A percentile compares a stretch with the other conserved stretches of the same genome.
These are phyloP conservation scores for Hebeloma cylindrosporum DNA, from an alignment of 768 basidiomycete species.

Conservation along the genomic window DNA sequence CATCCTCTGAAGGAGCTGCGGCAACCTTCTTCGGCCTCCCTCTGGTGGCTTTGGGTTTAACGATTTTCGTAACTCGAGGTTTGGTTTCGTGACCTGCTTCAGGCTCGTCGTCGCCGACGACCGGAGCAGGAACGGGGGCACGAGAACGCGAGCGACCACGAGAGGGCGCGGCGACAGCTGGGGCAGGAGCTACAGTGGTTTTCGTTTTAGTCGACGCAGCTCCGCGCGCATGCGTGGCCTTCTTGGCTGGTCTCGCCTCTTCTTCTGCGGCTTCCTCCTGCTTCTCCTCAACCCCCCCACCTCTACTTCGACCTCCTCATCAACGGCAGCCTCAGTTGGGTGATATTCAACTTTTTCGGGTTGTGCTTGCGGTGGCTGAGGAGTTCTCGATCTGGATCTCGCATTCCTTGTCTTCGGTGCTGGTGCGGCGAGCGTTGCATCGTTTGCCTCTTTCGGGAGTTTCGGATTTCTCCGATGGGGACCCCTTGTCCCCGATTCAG, in stretches of 20 bases:
- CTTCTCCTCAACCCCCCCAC: too few species aligned
- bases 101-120: conserved; percentile 12
- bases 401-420: background rate
- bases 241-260: conserved; percentile 25
- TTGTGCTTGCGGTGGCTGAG: conserved; percentile 13
- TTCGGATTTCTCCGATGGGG: too few species aligned
- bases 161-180: too few species aligned
- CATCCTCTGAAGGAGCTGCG: conserved; percentile 4
- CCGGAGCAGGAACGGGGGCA: conserved; percentile 10
- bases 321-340: conserved; percentile 6
- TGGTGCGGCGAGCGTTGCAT: background rate
- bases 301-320: conserved; percentile 9
- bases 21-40: conserved; percentile 18
- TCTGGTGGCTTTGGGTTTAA: too few species aligned
- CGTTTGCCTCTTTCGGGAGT: background rate
- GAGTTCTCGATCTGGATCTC: conserved; percentile 19
- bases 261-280: too few species aligned
- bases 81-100: conserved; percentile 14
- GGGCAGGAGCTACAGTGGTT: too few species aligned
- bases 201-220: too few species aligned
- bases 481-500: too few species aligned
- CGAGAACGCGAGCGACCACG: too few species aligned
- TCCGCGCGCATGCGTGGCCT: too few species aligned
- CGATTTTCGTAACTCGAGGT: too few species aligned
- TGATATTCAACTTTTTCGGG: conserved; percentile 10